phyloP scores from a whole-genome alignment of 2,329 filamentous ascomycete genomes.

The Zymoseptoria crescenta region DNA sequence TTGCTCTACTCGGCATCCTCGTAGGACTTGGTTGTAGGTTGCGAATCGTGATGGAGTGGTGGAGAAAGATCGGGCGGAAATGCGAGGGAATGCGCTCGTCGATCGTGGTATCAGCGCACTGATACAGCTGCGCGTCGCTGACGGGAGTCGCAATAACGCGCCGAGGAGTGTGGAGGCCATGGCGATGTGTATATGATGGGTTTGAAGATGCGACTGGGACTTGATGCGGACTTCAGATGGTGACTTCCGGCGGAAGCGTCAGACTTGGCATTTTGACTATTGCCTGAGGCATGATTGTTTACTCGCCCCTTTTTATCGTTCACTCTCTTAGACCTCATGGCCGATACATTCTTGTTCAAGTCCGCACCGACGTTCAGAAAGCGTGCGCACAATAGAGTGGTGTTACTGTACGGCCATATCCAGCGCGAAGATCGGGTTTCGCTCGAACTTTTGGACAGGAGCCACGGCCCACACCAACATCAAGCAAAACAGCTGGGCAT shows the following conservation, averaged over 20 bases:
- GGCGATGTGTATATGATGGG: conserved; percentile 2
- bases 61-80: conserved; percentile 32
- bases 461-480: neutral
- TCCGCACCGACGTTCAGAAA: no score
- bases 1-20: conserved; percentile 72
- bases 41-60: conserved; percentile 33
- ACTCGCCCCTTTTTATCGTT: no score
- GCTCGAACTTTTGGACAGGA: neutral
- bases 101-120: conserved; percentile 15
- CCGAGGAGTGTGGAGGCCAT: conserved; percentile 36
- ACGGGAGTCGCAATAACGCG: conserved; percentile 31
- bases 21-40: conserved; percentile 44
- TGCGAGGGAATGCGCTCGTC: conserved; percentile 12
- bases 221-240: neutral
- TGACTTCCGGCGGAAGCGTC: no score
- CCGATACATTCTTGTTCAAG: no score
- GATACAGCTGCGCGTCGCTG: conserved; percentile 22
- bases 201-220: neutral
- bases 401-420: no score
- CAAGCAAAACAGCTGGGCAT: neutral
- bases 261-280: no score
- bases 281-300: no score
- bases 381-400: no score
- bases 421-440: no score
- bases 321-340: no score